Conservation (phyloP, 2,329 filamentous ascomycete species). For the Magnaporthiopsis poae region DNA sequence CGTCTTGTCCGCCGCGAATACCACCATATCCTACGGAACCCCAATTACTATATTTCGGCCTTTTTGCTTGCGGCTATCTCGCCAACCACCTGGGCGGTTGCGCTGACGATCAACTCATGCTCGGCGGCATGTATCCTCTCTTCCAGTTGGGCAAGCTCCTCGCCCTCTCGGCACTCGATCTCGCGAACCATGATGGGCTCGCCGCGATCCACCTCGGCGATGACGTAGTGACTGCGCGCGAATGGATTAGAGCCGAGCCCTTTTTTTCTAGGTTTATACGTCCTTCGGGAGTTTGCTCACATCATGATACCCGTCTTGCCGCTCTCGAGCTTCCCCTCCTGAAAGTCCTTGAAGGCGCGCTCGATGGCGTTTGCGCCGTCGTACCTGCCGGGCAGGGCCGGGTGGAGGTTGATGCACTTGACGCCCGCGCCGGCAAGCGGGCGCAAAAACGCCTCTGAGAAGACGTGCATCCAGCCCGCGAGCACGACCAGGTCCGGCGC, state of each 20-base stretch:
- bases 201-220: slow-evolving; percentile 70
- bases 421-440: slow-evolving; percentile 54
- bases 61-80: slow-evolving; percentile 24
- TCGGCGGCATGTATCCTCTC: slow-evolving; percentile 66
- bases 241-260: not conserved
- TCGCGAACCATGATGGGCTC: slow-evolving; percentile 61
- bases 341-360: slow-evolving; percentile 64
- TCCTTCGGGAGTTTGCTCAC: not conserved
- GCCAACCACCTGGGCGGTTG: slow-evolving; percentile 41
- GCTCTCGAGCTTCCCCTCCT: slow-evolving; percentile 52
- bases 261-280: too few species aligned
- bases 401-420: slow-evolving; percentile 74
- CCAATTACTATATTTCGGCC: not conserved
- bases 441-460: slow-evolving; percentile 58
- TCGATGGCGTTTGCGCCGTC: slow-evolving; percentile 71
- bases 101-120: slow-evolving; percentile 70
- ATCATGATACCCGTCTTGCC: slow-evolving; percentile 77
- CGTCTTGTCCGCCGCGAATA: not conserved
- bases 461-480: slow-evolving; percentile 80
- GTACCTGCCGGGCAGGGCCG: slow-evolving; percentile 62
- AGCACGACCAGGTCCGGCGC: slow-evolving; percentile 68
- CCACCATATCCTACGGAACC: not conserved
- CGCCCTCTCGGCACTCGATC: slow-evolving; percentile 54
- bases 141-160: slow-evolving; percentile 57
- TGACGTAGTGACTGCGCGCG: slow-evolving; percentile 58